These are phyloP conservation scores for Cercophora newfieldiana DNA, from an alignment of 495 filamentous ascomycete genomes.

Conservation along the genomic window DNA sequence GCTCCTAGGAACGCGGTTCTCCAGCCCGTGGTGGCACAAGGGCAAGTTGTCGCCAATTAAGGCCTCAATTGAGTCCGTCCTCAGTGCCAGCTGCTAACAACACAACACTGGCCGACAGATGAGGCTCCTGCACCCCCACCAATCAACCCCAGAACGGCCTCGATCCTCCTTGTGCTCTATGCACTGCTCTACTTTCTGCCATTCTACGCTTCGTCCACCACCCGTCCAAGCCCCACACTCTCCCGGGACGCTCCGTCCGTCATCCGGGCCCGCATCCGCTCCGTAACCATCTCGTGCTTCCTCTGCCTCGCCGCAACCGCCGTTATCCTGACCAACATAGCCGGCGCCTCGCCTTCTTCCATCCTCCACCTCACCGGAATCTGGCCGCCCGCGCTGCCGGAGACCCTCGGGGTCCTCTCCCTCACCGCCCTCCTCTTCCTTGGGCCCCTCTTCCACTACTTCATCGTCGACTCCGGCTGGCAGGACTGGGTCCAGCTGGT, in stretches of 20 bases:
- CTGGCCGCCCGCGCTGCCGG: constrained; percentile 67
- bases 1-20: background rate
- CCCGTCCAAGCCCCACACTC: constrained; percentile 77
- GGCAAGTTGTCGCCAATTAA: constrained; percentile 15
- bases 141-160: constrained; percentile 26
- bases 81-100: constrained; percentile 9
- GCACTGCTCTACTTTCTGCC: constrained; percentile 86
- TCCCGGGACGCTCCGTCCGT: constrained; percentile 87
- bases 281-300: constrained; percentile 70
- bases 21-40: constrained; percentile 24
- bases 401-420: constrained; percentile 57
- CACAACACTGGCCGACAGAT: constrained; percentile 12
- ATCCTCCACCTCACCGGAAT: constrained; percentile 68
- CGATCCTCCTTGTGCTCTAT: constrained; percentile 60
- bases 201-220: constrained; percentile 79
- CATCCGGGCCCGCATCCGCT: constrained; percentile 80
- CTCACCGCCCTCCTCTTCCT: constrained; percentile 79
- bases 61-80: background rate
- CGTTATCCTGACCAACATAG: constrained; percentile 51
- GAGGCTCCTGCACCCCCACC: constrained; percentile 24
- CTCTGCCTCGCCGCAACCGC: constrained; percentile 60
- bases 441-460: constrained; percentile 78
- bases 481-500: constrained; percentile 56
- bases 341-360: constrained; percentile 40
- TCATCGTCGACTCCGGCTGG: constrained; percentile 72